Evolutionary conservation across 1,284 basidiomycete species (phyloP).

Genomic region (Coniophora puteana): DNA sequence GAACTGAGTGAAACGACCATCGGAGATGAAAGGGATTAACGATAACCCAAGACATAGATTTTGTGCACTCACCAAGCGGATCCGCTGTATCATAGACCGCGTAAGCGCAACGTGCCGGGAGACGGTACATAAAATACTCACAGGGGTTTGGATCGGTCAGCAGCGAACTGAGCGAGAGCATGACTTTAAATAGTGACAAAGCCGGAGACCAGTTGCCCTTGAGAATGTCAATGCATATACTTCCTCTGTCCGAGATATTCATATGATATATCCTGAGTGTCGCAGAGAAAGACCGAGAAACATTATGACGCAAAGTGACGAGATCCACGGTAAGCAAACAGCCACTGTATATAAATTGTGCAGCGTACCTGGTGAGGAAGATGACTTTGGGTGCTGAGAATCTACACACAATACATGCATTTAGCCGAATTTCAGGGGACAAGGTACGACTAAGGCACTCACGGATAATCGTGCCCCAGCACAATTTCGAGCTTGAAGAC

Average conservation of each 20-base stretch:
- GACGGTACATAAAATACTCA: slow-evolving; percentile 34
- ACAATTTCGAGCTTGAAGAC: slow-evolving; percentile 74
- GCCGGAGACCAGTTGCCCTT: slow-evolving; percentile 92
- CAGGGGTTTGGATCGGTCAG: slow-evolving; percentile 89
- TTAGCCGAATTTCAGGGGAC: slow-evolving; percentile 7
- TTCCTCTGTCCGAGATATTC: slow-evolving; percentile 80
- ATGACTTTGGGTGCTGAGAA: slow-evolving; percentile 81
- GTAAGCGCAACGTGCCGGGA: slow-evolving; percentile 6
- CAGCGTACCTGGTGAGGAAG: slow-evolving; percentile 68
- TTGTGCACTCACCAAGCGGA: slow-evolving; percentile 63
- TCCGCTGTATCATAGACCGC: slow-evolving; percentile 54
- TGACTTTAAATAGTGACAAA: slow-evolving; percentile 86
- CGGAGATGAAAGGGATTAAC: slow-evolving; percentile 6
- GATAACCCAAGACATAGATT: no score
- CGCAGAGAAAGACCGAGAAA: not conserved
- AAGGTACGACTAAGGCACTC: slow-evolving; percentile 14
- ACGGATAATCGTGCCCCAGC: slow-evolving; percentile 83
- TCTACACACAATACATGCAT: no score
- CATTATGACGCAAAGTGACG: not conserved
- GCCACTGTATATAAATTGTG: not conserved
- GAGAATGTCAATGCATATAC: slow-evolving; percentile 78
- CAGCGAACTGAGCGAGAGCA: slow-evolving; percentile 83
- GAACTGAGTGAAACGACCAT: slow-evolving; percentile 40
- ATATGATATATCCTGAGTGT: slow-evolving; percentile 90
- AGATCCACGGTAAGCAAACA: slow-evolving; percentile 1